A percentile compares a stretch with the other conserved stretches of the same genome.
Conservation (phyloP, 768 basidiomycete species). For the Scleroderma bovista region DNA sequence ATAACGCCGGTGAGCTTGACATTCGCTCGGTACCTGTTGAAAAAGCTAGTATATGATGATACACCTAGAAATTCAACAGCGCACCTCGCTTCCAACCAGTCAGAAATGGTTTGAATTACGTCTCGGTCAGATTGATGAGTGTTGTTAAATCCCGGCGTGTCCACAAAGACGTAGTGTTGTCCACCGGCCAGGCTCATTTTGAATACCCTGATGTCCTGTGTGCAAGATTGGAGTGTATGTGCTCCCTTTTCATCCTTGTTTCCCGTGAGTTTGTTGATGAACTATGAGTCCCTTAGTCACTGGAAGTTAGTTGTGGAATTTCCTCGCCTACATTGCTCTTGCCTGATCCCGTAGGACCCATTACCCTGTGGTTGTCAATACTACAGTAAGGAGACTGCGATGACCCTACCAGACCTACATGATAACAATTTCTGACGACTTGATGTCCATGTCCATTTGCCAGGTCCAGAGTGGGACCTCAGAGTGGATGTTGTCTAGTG, state of each 20-base stretch:
- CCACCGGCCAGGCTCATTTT: constrained; percentile 3
- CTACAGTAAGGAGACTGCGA: too few species aligned
- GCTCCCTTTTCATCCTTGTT: not conserved
- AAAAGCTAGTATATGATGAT: too few species aligned
- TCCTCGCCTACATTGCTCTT: not conserved
- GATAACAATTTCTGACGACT: too few species aligned
- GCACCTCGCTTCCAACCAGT: constrained; percentile 4
- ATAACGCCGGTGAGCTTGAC: constrained; percentile 28
- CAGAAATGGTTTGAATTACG: constrained; percentile 20
- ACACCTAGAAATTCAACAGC: constrained; percentile 23
- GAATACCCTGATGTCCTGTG: not conserved
- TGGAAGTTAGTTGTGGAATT: not conserved
- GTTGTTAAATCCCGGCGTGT: constrained; percentile 23
- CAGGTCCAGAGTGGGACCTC: too few species aligned
- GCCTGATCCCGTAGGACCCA: not conserved
- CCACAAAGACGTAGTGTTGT: constrained; percentile 10
- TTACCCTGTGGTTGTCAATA: not conserved
- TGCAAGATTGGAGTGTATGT: not conserved
- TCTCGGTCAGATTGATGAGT: constrained; percentile 16
- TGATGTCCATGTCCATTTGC: too few species aligned
- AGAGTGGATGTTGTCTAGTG: too few species aligned
- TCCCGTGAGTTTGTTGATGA: not conserved
- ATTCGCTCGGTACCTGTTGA: constrained; percentile 19
- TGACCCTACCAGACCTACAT: too few species aligned
- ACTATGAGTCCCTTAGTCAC: not conserved